Evolutionary conservation across 2,329 filamentous ascomycete genomes (phyloP).

Genomic region (Dactylellina drechsleri): DNA sequence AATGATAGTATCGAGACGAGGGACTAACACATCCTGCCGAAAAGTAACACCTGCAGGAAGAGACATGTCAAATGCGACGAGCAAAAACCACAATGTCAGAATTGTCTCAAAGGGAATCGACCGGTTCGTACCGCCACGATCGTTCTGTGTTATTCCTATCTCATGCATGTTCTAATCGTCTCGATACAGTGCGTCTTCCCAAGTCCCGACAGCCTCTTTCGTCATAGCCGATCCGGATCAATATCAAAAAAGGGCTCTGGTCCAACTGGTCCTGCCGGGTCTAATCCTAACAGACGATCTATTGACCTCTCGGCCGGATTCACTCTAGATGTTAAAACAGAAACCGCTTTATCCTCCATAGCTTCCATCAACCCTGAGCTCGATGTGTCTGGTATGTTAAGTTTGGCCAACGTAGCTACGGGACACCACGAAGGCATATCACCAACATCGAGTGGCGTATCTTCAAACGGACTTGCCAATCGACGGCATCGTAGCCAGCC

Average conservation of each 20-base stretch:
- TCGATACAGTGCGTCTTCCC: constrained; percentile 50
- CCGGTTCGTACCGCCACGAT: constrained; percentile 41
- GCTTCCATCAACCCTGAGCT: constrained; percentile 49
- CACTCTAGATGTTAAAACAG: constrained; percentile 44
- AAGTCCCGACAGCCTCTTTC: constrained; percentile 53
- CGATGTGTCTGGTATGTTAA: constrained; percentile 54
- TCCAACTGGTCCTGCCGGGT: constrained; percentile 19
- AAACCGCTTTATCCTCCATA: constrained; percentile 37
- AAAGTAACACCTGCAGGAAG: constrained; percentile 57
- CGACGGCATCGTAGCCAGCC: constrained; percentile 46
- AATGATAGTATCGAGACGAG: constrained; percentile 41
- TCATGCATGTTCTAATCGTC: constrained; percentile 25
- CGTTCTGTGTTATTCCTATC: constrained; percentile 36
- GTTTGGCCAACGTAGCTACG: constrained; percentile 48
- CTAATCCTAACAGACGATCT: constrained; percentile 47
- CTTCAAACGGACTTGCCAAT: constrained; percentile 50
- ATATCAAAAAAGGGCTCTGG: constrained; percentile 49
- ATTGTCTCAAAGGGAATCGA: constrained; percentile 57
- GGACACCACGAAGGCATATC: constrained; percentile 54
- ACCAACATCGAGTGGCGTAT: constrained; percentile 45
- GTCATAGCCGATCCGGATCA: constrained; percentile 58
- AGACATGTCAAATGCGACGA: constrained; percentile 59
- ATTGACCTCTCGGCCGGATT: constrained; percentile 51
- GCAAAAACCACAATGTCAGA: constrained; percentile 57
- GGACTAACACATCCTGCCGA: constrained; percentile 40